Base-by-base conservation (phyloP, 495 filamentous ascomycete species). In the Astrocystis sublimbata region DNA sequence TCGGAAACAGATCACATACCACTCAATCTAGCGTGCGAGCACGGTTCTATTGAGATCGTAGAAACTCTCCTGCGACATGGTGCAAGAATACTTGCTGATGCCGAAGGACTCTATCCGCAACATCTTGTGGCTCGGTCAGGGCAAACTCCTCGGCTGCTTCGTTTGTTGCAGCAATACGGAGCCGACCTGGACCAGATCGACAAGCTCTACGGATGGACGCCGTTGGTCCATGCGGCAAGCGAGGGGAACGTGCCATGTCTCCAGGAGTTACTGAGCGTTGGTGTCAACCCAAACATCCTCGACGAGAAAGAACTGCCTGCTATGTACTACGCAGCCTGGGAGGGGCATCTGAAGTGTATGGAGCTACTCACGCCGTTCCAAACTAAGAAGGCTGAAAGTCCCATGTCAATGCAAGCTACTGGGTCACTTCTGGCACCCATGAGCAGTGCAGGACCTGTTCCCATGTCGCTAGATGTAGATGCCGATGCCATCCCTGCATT, bases 301-400 rank as follows among this genome's bases (percentile, higher is more conserved):
- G 94, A 98, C 69, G 94, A 98, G 73, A 98, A 98, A 73, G 89
- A 87, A 19, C 80, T 97, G 6, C 91, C 92, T 4, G 92, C 94
- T 7, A 91, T 97, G 89, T 98, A 98, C 73, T 98, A 98, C 76
- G 96, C 94, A 19, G 92, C 93, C 0, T 98, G 96, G 96, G 94
- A 98, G 79, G 96, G 96, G 1, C 90, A 97, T 71, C 75, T 97
- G 53, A 89, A 93, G 70, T 97, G 93, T 73, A 97, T 98, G 90
- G 84, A 88, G 56, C 83, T 96, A 13, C 85, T 98, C 19, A 88
- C 89, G 67, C 86, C 78, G 47, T 76, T 78, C 54, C 75, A 81
- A 69, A 73, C 65, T 50, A 63, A 67, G 4, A 73, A 66, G 28
- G 51, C 65, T 6, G 54, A 70, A 15, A 76, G 66, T 17, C 70